Conservation (phyloP, 495 filamentous ascomycete species). For the Thermochaetoides thermophila region DNA sequence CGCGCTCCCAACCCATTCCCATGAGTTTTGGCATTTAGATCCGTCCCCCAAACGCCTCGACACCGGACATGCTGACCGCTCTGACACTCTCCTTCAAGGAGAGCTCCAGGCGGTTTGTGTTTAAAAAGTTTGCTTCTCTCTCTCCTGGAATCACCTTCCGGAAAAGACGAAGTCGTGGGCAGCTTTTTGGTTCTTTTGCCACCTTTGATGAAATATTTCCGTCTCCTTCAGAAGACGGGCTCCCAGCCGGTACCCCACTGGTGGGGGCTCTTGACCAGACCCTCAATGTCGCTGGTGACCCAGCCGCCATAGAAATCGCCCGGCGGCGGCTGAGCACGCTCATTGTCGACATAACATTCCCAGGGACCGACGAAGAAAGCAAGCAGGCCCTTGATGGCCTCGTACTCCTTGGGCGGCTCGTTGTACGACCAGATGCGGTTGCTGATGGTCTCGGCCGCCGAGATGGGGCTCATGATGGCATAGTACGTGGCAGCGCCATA, state of each 20-base stretch:
- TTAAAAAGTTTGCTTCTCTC: conserved; percentile 2
- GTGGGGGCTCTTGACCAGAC: conserved; percentile 32
- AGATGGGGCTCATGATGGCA: conserved; percentile 21
- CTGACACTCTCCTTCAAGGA: background rate
- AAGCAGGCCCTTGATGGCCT: conserved; percentile 34
- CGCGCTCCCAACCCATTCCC: conserved; percentile 3
- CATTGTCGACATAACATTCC: conserved; percentile 47
- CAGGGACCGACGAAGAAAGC: conserved; percentile 41
- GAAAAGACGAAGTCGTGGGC: no score
- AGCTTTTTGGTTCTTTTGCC: no score
- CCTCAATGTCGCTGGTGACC: conserved; percentile 41
- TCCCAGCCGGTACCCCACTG: conserved; percentile 21
- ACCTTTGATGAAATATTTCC: no score
- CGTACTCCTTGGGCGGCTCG: conserved; percentile 31
- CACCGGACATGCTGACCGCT: conserved; percentile 10
- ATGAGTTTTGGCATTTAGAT: conserved; percentile 8
- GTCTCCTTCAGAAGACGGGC: conserved; percentile 1
- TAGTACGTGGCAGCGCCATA: conserved; percentile 42
- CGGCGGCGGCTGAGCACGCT: conserved; percentile 39
- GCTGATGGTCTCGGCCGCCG: conserved; percentile 22
- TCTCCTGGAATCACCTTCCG: no score
- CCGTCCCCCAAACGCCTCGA: conserved; percentile 7
- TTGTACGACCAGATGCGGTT: conserved; percentile 42
- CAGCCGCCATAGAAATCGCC: conserved; percentile 47
- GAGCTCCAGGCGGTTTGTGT: conserved; percentile 1